Base-by-base conservation (phyloP, 1,284 basidiomycete genomes). In the Coniophora puteana region DNA sequence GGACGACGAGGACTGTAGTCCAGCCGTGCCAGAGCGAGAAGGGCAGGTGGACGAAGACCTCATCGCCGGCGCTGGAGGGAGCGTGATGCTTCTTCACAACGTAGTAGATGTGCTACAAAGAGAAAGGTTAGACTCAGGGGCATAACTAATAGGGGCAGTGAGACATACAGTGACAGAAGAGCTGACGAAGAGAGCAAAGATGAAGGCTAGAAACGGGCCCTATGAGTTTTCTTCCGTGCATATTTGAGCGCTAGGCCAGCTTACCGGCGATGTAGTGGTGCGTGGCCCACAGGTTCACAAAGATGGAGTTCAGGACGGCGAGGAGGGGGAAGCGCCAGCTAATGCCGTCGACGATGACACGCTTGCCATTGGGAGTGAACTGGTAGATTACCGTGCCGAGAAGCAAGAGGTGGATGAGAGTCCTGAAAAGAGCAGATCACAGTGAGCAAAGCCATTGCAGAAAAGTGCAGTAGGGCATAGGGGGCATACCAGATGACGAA, bases 1-100 rank as follows among this genome's bases (percentile, higher is more conserved):
- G 69, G 48, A 96, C 74, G 51, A 95, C 87, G 44, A 96, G 79
- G 38, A 96, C 86, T 36, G 91, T 93, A 12, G 90, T 92, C 87
- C 93, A 95, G 37, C 93, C 93, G 59, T 96, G 93, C 70, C 88
- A 96, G 41, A 94, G 79, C 8, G 89, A 93, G 76, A 94, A 93
- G 8, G 92, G 92, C 12, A 90, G 78, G 57, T 90, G 87, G 27
- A 90, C 67, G 48, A 88, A 88, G 47, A 90, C 62, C 63, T 95
- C 91, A 48, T 93, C 89, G 20, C 74, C 71, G 29, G 74, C 57
- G 49, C 59, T 76, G 55, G 82, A 69, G 36, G 88, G 66, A 39
- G 75, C 62, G 62, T 95, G 83, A 49, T 82, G 77, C 63, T 89
- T 89, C 72, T 93, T 94, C 60, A 95, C 83, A 48, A 87, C 72